A percentile compares a stretch with the other conserved stretches of the same genome.
These are phyloP conservation scores for Suhomyces bolitotheri DNA, from an alignment of 1,139 yeast species.

Conservation along the genomic window DNA sequence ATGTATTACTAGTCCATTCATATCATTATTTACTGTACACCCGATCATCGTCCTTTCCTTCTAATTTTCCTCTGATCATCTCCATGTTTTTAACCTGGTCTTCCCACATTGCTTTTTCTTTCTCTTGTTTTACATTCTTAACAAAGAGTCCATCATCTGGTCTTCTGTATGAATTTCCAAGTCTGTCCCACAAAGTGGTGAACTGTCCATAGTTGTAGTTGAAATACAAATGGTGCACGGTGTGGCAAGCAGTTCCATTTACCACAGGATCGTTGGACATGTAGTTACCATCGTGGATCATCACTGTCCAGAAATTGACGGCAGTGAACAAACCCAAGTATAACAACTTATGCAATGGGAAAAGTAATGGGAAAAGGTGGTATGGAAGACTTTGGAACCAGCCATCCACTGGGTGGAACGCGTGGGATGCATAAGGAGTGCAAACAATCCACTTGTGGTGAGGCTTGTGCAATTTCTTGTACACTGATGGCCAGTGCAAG, in stretches of 20 bases:
- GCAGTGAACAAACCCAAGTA: conserved; percentile 80
- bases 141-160: conserved; percentile 88
- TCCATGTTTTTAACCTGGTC: conserved; percentile 79
- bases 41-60: conserved; percentile 65
- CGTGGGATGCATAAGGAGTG: conserved; percentile 97
- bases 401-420: conserved; percentile 98
- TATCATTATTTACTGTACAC: conserved; percentile 25
- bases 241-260: conserved; percentile 98
- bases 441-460: conserved; percentile 99
- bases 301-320: conserved; percentile 96
- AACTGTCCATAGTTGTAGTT: conserved; percentile 98
- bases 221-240: conserved; percentile 93
- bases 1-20: too few species aligned
- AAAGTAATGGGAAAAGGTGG: conserved; percentile 83
- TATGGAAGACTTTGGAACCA: conserved; percentile 90
- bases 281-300: conserved; percentile 98
- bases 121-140: conserved; percentile 47
- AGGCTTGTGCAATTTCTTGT: conserved; percentile 90
- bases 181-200: conserved; percentile 96
- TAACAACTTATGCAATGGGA: conserved; percentile 88
- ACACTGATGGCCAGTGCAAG: conserved; percentile 87
- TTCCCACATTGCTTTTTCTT: conserved; percentile 63
- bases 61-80: conserved; percentile 72
- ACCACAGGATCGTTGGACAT: conserved; percentile 89
- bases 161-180: conserved; percentile 88